Percentiles rank a stretch among this genome's conserved stretches.
phyloP scores from a whole-genome alignment of 2,329 filamentous ascomycete species.

The Aspergillus awamori region DNA sequence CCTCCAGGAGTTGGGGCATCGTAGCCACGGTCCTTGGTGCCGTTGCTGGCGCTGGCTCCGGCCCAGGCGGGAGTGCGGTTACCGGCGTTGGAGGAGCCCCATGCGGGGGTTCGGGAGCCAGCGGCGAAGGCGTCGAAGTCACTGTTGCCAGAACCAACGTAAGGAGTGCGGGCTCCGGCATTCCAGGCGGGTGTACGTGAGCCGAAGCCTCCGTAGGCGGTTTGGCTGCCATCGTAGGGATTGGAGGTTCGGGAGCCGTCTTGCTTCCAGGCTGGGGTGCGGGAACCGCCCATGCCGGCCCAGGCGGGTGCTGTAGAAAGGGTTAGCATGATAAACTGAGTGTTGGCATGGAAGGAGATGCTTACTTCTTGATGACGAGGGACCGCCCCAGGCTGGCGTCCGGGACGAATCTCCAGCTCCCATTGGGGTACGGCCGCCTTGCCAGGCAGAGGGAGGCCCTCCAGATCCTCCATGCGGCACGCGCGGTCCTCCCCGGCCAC shows the following conservation, averaged over 20 bases:
- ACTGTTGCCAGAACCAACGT: constrained; percentile 68
- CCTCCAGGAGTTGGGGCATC: constrained; percentile 76
- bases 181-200: constrained; percentile 74
- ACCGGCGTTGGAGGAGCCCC: constrained; percentile 56
- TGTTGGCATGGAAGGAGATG: constrained; percentile 24
- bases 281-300: constrained; percentile 48
- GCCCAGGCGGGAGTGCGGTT: constrained; percentile 52
- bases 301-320: constrained; percentile 43
- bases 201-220: constrained; percentile 70
- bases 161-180: constrained; percentile 73
- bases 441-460: constrained; percentile 59
- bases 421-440: constrained; percentile 70
- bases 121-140: constrained; percentile 68
- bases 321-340: constrained; percentile 24
- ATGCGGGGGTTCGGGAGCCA: constrained; percentile 78
- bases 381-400: constrained; percentile 73
- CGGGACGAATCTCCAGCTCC: constrained; percentile 63
- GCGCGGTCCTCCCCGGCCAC: constrained; percentile 47
- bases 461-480: constrained; percentile 52
- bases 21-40: constrained; percentile 52
- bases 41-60: constrained; percentile 33
- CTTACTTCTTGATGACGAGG: constrained; percentile 63
- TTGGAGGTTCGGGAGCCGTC: constrained; percentile 57
- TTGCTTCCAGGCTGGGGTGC: constrained; percentile 60
- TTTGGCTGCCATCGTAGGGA: constrained; percentile 71